Evolutionary conservation across 192 early-diverging fungal genomes (phyloP).

Genomic region (Linnemannia schmuckeri): DNA sequence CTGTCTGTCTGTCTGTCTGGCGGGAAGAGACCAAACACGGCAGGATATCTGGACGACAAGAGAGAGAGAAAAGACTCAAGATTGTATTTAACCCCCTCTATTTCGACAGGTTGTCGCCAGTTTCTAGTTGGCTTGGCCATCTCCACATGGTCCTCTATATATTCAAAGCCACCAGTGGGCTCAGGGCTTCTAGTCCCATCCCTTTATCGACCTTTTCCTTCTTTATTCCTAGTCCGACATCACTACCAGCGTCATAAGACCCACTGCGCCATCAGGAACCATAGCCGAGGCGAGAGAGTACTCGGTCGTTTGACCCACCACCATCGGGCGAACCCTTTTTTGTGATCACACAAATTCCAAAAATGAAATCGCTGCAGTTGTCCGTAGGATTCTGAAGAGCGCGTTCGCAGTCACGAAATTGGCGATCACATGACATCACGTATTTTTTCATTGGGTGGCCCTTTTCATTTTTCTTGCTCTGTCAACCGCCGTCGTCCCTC

Average conservation of each 20-base stretch:
- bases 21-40: background rate
- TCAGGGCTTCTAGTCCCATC: background rate
- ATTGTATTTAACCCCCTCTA: too few relatives aligned
- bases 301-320: background rate
- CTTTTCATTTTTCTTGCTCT: background rate
- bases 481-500: background rate
- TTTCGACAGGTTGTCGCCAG: too few relatives aligned
- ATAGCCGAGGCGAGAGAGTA: background rate
- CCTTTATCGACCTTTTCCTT: background rate
- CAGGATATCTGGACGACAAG: background rate
- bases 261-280: background rate
- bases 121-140: too few relatives aligned
- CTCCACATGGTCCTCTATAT: too few relatives aligned
- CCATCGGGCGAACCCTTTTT: background rate
- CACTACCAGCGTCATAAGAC: background rate
- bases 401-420: conserved; percentile 7
- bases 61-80: too few relatives aligned
- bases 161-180: background rate
- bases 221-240: background rate
- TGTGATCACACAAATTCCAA: background rate
- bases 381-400: background rate
- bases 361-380: background rate
- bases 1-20: background rate
- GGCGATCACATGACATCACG: background rate
- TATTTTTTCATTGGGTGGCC: background rate